Evolutionary conservation across 177 flowering plant genomes (phyloP), one percentile per base, ranked within the genome.

Genomic region (Vitis hybrid): DNA sequence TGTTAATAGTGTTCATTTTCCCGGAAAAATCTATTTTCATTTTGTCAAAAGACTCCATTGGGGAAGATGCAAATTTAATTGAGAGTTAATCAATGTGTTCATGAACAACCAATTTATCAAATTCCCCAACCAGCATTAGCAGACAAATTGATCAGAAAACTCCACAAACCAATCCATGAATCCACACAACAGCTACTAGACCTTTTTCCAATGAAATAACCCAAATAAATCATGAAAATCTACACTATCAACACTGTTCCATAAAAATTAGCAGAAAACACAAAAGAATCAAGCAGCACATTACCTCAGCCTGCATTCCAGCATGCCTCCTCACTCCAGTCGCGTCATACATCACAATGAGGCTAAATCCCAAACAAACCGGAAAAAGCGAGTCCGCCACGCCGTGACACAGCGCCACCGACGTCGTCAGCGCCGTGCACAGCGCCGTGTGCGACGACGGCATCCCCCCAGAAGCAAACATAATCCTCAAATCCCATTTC

Each of bases 341-440:
- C 0, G 98, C 98, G 79, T 94, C 98, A 74, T 92, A 94, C 98
- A 94, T 94, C 54, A 92, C 97, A 67, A 94, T 89, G 70, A 87
- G 80, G 74, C 89, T 89, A 70, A 94, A 92, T 67, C 97, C 97
- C 85, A 94, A 82, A 75, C 97, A 88, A 66, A 94, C 98, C 0
- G 98, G 93, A 82, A 94, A 94, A 21, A 92, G 78, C 1, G 97
- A 88, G 48, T 91, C 98, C 1, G 91, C 89, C 2, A 91, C 91
- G 8, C 98, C 98, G 69, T 94, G 96, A 66, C 93, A 92, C 12
- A 90, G 74, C 13, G 93, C 98, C 63, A 94, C 98, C 3, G 98
- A 88, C 40, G 98, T 87, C 5, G 98, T 87, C 77, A 94, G 60
- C 3, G 94, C 97, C 52, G 89, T 94, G 65, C 98, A 94, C 60